Percentiles rank a stretch among this genome's conserved stretches.
Evolutionary conservation across 805 yeast species (phyloP).

Genomic region (Candida namnaoensis): DNA sequence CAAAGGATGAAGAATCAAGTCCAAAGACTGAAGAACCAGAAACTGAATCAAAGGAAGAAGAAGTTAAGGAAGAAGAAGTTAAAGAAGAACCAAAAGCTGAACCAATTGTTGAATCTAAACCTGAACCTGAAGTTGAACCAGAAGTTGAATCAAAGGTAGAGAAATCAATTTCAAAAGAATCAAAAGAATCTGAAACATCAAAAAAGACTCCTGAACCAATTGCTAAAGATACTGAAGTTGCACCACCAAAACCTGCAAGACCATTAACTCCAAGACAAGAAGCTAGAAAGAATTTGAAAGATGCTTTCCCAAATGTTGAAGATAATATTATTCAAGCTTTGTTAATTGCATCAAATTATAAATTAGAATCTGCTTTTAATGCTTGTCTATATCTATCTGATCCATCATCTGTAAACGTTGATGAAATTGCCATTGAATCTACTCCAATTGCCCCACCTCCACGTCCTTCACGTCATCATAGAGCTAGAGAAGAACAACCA

Average conservation of each 20-base stretch:
- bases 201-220: slow-evolving; percentile 1
- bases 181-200: slow-evolving; percentile 1
- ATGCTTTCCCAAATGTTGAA: slow-evolving; percentile 81
- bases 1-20: neutral
- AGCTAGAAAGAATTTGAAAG: slow-evolving; percentile 53
- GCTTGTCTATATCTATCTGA: slow-evolving; percentile 78
- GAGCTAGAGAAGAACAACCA: too few relatives aligned
- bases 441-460: too few relatives aligned
- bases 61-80: slow-evolving; percentile 3
- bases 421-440: slow-evolving; percentile 30
- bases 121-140: slow-evolving; percentile 1
- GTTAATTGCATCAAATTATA: slow-evolving; percentile 77
- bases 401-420: slow-evolving; percentile 43
- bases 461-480: too few relatives aligned
- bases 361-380: slow-evolving; percentile 78
- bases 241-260: slow-evolving; percentile 46
- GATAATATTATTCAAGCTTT: slow-evolving; percentile 66
- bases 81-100: slow-evolving; percentile 2
- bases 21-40: slow-evolving; percentile 3
- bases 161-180: too few relatives aligned
- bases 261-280: slow-evolving; percentile 54
- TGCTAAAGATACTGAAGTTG: slow-evolving; percentile 10
- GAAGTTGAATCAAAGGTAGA: too few relatives aligned
- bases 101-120: slow-evolving; percentile 1
- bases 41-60: too few relatives aligned